Evolutionary conservation across 2,329 filamentous ascomycete genomes (phyloP).

Genomic region (Ambrosiella cleistominuta): DNA sequence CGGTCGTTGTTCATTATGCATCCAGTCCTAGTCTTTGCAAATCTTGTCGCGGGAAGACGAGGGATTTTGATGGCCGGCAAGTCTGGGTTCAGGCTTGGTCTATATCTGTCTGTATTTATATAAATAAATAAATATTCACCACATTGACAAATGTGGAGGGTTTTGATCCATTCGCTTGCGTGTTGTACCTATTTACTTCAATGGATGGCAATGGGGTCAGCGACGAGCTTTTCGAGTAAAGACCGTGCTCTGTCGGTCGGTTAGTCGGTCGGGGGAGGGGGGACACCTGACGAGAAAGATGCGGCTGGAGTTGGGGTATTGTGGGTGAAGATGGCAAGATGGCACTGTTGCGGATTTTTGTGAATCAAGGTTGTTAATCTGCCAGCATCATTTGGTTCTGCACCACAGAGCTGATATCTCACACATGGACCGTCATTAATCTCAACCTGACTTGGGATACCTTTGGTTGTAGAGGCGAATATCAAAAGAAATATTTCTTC

Average conservation of each 20-base stretch:
- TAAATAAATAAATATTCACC: background rate
- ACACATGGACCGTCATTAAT: too few species aligned
- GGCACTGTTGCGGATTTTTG: background rate
- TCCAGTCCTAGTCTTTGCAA: background rate
- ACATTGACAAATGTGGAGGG: background rate
- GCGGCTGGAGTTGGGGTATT: background rate
- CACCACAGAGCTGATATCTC: too few species aligned
- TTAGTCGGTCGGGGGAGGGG: too few species aligned
- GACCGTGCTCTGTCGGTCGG: background rate
- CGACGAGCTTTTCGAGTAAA: background rate
- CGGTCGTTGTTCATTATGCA: background rate
- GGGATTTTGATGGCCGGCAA: background rate
- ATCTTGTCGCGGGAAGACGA: background rate
- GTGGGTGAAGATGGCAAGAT: too few species aligned
- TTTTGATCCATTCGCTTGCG: background rate
- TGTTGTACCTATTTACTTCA: background rate
- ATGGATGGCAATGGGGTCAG: background rate
- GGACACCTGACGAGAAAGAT: background rate
- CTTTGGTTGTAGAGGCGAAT: too few species aligned
- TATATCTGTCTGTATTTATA: background rate
- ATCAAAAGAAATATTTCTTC: too few species aligned
- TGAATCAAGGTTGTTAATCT: too few species aligned
- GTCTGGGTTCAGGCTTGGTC: background rate
- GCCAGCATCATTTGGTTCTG: too few species aligned
- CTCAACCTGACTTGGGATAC: too few species aligned